phyloP scores from a whole-genome alignment of 768 basidiomycete species.

The Ramaria sp. region DNA sequence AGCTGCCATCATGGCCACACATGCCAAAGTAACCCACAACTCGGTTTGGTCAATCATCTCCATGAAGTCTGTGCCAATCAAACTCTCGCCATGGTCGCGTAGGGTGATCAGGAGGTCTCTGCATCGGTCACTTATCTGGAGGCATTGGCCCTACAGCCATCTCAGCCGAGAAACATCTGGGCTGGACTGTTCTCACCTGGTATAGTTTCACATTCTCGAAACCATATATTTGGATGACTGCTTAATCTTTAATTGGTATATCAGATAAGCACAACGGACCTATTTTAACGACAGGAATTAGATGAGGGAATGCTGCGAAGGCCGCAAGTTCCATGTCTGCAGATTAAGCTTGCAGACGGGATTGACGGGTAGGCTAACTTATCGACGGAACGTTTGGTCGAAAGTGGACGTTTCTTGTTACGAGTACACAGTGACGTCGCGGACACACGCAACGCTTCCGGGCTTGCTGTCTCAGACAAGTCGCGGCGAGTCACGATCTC shows the following conservation, averaged over 20 bases:
- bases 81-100: conserved; percentile 22
- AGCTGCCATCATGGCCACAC: neutral
- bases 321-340: too few relatives aligned
- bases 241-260: too few relatives aligned
- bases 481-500: too few relatives aligned
- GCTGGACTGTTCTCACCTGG: conserved; percentile 17
- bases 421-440: too few relatives aligned
- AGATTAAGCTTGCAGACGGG: too few relatives aligned
- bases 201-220: conserved; percentile 31
- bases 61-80: conserved; percentile 22
- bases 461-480: too few relatives aligned
- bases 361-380: too few relatives aligned
- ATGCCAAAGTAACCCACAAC: conserved; percentile 17
- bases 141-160: conserved; percentile 23
- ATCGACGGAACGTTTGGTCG: too few relatives aligned
- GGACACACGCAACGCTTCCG: too few relatives aligned
- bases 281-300: neutral
- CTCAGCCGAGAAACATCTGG: neutral
- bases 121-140: conserved; percentile 24
- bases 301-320: too few relatives aligned
- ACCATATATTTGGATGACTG: conserved; percentile 22
- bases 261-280: neutral
- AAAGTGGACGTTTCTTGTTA: too few relatives aligned
- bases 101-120: conserved; percentile 22
- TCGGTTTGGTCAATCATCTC: conserved; percentile 27